A percentile compares a stretch with the other conserved stretches of the same genome.
These are phyloP conservation scores for Skeletonema tropicum DNA, from an alignment of 108 stramenopile genomes.

Conservation along the genomic window DNA sequence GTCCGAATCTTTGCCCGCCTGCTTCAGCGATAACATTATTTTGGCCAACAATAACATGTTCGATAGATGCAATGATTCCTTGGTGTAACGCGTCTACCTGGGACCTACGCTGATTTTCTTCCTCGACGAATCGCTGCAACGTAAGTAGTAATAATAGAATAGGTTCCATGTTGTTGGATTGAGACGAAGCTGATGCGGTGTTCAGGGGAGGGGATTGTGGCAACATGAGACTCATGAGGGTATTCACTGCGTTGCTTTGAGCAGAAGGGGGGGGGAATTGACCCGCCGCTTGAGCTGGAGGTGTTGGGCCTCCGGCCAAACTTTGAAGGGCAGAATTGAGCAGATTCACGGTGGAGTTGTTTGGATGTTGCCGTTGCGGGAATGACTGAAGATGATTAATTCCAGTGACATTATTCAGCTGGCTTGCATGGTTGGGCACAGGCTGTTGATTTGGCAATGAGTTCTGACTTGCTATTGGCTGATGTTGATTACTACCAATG, in stretches of 20 bases:
- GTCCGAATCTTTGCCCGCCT: too few species aligned
- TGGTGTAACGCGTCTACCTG: background rate
- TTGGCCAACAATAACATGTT: background rate
- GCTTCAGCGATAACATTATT: background rate
- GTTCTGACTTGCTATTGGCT: too few species aligned
- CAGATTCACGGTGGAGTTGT: too few species aligned
- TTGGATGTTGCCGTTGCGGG: too few species aligned
- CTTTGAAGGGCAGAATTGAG: too few species aligned
- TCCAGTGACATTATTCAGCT: too few species aligned
- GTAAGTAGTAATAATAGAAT: background rate
- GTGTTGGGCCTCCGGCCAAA: background rate
- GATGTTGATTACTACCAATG: too few species aligned
- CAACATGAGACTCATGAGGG: background rate
- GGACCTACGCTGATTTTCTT: background rate
- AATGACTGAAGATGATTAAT: too few species aligned
- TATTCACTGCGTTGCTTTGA: background rate
- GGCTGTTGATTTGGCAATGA: too few species aligned
- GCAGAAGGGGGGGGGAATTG: too few species aligned
- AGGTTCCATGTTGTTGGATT: background rate
- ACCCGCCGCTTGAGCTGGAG: background rate
- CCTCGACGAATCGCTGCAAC: background rate
- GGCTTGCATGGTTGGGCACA: too few species aligned
- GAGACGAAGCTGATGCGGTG: background rate
- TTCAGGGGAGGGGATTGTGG: background rate
- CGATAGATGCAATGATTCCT: background rate